Conservation (phyloP, 2,329 filamentous ascomycete genomes). For the Nannizziopsis arthrosporioides region DNA sequence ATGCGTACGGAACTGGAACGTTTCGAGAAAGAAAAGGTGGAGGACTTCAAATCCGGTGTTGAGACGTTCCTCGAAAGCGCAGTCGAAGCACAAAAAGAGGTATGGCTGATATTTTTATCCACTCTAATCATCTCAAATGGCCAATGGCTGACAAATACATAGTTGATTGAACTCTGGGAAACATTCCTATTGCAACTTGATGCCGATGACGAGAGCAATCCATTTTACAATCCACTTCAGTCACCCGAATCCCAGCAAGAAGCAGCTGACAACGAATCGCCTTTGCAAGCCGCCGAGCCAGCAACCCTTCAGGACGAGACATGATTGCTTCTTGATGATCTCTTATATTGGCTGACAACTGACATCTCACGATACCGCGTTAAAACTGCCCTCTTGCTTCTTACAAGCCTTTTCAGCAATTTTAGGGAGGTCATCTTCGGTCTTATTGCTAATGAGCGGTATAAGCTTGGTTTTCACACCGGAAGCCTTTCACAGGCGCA, state of each 20-base stretch:
- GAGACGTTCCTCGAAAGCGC: slow-evolving; percentile 96
- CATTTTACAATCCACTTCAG: slow-evolving; percentile 31
- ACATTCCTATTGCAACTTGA: slow-evolving; percentile 95
- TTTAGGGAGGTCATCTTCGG: neutral
- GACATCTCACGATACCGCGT: neutral
- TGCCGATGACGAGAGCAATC: slow-evolving; percentile 67
- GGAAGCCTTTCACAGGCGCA: too few relatives aligned
- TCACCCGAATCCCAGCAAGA: slow-evolving; percentile 11
- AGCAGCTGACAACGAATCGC: slow-evolving; percentile 8
- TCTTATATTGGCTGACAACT: neutral
- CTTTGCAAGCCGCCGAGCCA: neutral
- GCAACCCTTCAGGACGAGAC: slow-evolving; percentile 6
- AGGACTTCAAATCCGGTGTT: slow-evolving; percentile 96
- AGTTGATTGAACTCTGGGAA: slow-evolving; percentile 87
- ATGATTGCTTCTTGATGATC: slow-evolving; percentile 7
- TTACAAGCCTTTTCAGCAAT: neutral
- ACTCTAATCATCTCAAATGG: neutral
- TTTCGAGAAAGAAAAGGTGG: slow-evolving; percentile 94
- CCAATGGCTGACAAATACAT: neutral
- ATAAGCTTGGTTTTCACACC: too few relatives aligned
- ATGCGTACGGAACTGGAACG: slow-evolving; percentile 86
- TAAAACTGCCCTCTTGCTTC: neutral
- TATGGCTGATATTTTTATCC: slow-evolving; percentile 33
- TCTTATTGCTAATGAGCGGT: too few relatives aligned
- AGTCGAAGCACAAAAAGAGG: slow-evolving; percentile 97